Evolutionary conservation across 352 stramenopile species (phyloP), one percentile per base, ranked within the genome.

Genomic region (Phytophthora tentaculata): DNA sequence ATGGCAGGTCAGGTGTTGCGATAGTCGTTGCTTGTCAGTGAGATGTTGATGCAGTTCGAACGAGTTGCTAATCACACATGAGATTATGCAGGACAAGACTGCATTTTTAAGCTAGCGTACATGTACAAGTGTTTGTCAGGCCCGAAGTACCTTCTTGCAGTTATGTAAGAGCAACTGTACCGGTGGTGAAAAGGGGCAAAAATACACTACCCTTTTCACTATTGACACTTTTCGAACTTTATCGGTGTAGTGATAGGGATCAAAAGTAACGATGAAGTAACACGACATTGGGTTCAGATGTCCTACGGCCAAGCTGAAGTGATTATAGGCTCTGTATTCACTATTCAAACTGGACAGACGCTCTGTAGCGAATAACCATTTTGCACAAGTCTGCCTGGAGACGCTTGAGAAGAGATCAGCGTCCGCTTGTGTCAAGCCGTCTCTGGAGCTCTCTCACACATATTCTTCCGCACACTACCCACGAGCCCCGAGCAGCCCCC

Each of bases 11-110:
- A n/a, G n/a, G 26, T 20, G 37, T 20, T 45, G 39, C 39, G 16
- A 45, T 55, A 55, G 48, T 41, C 48, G 48, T 22, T 55, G 48
- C 16, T 22, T 7, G 14, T 28, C 16, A 41, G 20, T 37, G 48
- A 41, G 24, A 23, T 55, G 48, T 41, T 55, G 48, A 52, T 52
- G 45, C 20, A 52, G 45, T 32, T 52, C 13, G 26, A 3, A 14
- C 20, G 22, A 52, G 45, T 52, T 52, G 45, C 45, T 52, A 52
- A 52, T 32, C 45, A 52, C n/a, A n/a, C n/a, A n/a, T n/a, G 8
- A 2, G 20, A 52, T n/a, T 26, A 24, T 49, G 17, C 43, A 49
- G 19, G 26, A 14, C 43, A 20, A n/a, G 5, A 37, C 9, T 37
- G 29, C 29, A 37, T 37, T 37, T 37, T 37, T n/a, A n/a, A n/a